Conservation (phyloP, 2,329 filamentous ascomycete species). For the Aspergillus sp. region DNA sequence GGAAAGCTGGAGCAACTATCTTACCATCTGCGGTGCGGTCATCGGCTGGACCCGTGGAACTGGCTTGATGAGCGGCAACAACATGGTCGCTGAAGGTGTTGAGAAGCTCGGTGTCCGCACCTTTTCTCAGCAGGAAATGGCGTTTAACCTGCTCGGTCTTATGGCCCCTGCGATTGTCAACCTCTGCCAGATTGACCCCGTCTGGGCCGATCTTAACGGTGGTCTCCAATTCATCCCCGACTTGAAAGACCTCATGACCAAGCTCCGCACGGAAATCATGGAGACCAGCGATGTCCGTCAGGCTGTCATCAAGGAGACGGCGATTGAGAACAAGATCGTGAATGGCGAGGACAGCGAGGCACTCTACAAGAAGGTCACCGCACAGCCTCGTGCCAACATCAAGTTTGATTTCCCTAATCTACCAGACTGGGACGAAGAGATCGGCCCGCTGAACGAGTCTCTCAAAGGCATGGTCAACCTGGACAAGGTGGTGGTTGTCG, state of each 20-base stretch:
- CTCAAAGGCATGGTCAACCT: constrained; percentile 98
- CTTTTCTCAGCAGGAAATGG: constrained; percentile 99
- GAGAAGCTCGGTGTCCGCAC: constrained; percentile 95
- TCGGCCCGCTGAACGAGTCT: constrained; percentile 76
- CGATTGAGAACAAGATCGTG: constrained; percentile 93
- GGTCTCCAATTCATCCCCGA: constrained; percentile 96
- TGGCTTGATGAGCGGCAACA: constrained; percentile 95
- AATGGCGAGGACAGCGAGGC: constrained; percentile 88
- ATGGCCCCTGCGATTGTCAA: constrained; percentile 93
- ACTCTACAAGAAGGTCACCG: constrained; percentile 86
- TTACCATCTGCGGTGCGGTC: constrained; percentile 95
- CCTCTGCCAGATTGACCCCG: constrained; percentile 87
- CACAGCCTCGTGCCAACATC: constrained; percentile 93
- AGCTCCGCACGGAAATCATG: constrained; percentile 85
- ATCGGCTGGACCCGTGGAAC: constrained; percentile 99
- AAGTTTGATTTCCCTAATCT: constrained; percentile 91
- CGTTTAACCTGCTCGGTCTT: constrained; percentile 91
- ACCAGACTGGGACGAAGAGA: constrained; percentile 83
- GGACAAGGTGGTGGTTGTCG: constrained; percentile 95
- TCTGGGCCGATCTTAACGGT: constrained; percentile 95
- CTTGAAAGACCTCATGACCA: constrained; percentile 87
- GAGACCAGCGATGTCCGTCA: constrained; percentile 89
- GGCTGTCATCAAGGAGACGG: constrained; percentile 89
- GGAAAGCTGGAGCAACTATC: constrained; percentile 93
- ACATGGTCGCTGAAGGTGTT: constrained; percentile 92